Percentiles rank a stretch among this genome's conserved stretches.
phyloP scores from a whole-genome alignment of 768 basidiomycete genomes.

The Pleurotus tuoliensis region DNA sequence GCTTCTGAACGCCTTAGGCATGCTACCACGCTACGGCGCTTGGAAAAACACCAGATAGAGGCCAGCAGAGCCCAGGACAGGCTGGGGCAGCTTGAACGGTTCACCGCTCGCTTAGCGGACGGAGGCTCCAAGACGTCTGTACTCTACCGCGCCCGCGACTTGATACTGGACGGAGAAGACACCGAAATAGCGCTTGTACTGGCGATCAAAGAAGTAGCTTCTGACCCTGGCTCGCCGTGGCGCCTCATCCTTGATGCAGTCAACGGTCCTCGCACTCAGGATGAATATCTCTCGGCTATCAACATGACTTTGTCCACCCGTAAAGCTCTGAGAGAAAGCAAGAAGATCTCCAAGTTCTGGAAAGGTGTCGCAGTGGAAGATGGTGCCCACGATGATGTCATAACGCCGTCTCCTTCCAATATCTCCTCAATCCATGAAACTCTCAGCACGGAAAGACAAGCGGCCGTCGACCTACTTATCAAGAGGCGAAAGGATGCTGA shows the following conservation, averaged over 20 bases:
- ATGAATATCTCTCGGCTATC: slow-evolving; percentile 30
- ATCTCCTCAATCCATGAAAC: slow-evolving; percentile 14
- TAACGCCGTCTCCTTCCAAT: slow-evolving; percentile 19
- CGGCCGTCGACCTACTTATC: slow-evolving; percentile 30
- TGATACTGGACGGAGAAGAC: slow-evolving; percentile 25
- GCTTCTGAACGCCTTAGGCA: slow-evolving; percentile 24
- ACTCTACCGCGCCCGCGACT: slow-evolving; percentile 24
- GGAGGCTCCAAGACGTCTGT: slow-evolving; percentile 29
- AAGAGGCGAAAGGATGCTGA: slow-evolving; percentile 17
- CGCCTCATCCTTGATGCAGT: slow-evolving; percentile 34
- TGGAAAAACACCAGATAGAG: slow-evolving; percentile 23
- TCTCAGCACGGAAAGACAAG: slow-evolving; percentile 13
- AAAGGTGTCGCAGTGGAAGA: slow-evolving; percentile 29
- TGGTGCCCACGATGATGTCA: slow-evolving; percentile 4
- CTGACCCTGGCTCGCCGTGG: slow-evolving; percentile 36
- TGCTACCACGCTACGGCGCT: slow-evolving; percentile 15
- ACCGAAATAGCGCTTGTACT: slow-evolving; percentile 39
- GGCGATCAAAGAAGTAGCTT: slow-evolving; percentile 38
- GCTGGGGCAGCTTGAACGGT: slow-evolving; percentile 27
- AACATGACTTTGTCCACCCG: slow-evolving; percentile 26
- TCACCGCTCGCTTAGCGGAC: slow-evolving; percentile 33
- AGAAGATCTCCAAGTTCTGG: slow-evolving; percentile 34
- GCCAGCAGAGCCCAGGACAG: slow-evolving; percentile 20
- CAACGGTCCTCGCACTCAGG: slow-evolving; percentile 24
- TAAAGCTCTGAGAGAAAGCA: slow-evolving; percentile 26